A percentile compares a stretch with the other conserved stretches of the same genome.
These are phyloP conservation scores for Diplocarpon rosae DNA, from an alignment of 2,329 filamentous ascomycete species.

Conservation along the genomic window DNA sequence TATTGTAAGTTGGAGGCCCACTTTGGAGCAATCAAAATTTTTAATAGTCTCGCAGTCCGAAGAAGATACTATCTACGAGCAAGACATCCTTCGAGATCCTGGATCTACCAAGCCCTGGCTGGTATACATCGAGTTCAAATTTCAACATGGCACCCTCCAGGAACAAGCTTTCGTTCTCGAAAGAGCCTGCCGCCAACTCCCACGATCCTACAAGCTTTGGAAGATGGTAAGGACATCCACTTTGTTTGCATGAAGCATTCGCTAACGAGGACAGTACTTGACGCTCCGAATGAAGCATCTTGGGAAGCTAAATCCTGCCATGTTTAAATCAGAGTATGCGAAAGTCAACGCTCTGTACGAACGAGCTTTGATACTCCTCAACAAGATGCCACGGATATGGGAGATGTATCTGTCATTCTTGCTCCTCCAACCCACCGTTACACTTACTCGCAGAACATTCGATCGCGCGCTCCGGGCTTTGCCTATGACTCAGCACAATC, in stretches of 20 bases:
- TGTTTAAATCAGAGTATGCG: conserved; percentile 68
- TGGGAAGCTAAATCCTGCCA: conserved; percentile 69
- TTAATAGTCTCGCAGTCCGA: conserved; percentile 46
- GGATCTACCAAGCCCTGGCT: conserved; percentile 90
- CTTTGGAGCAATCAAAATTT: not conserved
- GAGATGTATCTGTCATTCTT: conserved; percentile 93
- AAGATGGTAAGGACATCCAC: conserved; percentile 56
- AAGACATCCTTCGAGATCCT: conserved; percentile 79
- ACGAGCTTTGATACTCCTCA: conserved; percentile 79
- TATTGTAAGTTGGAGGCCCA: conserved; percentile 23
- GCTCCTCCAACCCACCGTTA: conserved; percentile 83
- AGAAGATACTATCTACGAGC: conserved; percentile 91
- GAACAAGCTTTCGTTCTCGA: conserved; percentile 86
- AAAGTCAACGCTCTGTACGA: conserved; percentile 96
- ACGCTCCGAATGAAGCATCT: conserved; percentile 74
- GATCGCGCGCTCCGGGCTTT: conserved; percentile 85
- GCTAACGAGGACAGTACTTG: conserved; percentile 53
- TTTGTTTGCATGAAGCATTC: not conserved
- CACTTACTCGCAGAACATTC: conserved; percentile 75
- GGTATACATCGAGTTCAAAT: conserved; percentile 84
- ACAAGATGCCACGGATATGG: conserved; percentile 99
- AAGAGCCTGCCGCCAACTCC: conserved; percentile 78
- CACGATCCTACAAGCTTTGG: conserved; percentile 96
- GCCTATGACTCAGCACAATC: conserved; percentile 87
- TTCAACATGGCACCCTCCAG: conserved; percentile 69